Conservation (phyloP, 1,139 yeast genomes). For the Debaryomyces subglobosus region DNA sequence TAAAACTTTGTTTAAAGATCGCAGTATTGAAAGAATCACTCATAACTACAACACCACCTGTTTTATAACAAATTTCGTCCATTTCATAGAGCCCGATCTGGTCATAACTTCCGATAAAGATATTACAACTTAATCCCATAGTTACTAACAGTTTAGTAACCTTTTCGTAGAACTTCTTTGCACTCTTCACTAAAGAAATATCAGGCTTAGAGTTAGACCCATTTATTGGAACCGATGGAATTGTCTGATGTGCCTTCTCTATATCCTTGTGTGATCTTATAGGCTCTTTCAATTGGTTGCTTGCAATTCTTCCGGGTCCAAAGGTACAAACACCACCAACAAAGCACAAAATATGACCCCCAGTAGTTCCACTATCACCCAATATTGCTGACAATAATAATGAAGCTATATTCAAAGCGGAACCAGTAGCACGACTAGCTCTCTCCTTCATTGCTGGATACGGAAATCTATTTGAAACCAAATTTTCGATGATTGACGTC, state of each 20-base stretch:
- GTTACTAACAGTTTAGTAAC: slow-evolving; percentile 42
- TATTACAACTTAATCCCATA: slow-evolving; percentile 56
- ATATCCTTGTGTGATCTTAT: slow-evolving; percentile 64
- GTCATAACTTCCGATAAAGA: slow-evolving; percentile 67
- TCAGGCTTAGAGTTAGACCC: slow-evolving; percentile 33
- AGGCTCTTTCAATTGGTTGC: slow-evolving; percentile 51
- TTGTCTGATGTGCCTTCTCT: slow-evolving; percentile 40
- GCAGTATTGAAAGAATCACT: slow-evolving; percentile 68
- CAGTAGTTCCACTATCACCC: slow-evolving; percentile 46
- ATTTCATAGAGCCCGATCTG: slow-evolving; percentile 69
- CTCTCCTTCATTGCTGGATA: slow-evolving; percentile 49
- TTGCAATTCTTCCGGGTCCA: slow-evolving; percentile 61
- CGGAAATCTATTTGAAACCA: slow-evolving; percentile 58
- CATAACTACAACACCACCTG: slow-evolving; percentile 66
- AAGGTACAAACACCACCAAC: slow-evolving; percentile 60
- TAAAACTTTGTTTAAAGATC: slow-evolving; percentile 65
- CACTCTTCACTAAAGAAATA: slow-evolving; percentile 33
- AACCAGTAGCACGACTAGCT: slow-evolving; percentile 63
- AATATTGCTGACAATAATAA: slow-evolving; percentile 49
- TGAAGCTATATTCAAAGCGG: slow-evolving; percentile 65
- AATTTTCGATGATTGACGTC: slow-evolving; percentile 53
- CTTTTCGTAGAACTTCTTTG: slow-evolving; percentile 46
- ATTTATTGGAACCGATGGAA: slow-evolving; percentile 31
- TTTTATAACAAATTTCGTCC: slow-evolving; percentile 58
- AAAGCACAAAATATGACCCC: slow-evolving; percentile 64